Evolutionary conservation across 768 basidiomycete genomes (phyloP).

Genomic region (Pholiota molesta): DNA sequence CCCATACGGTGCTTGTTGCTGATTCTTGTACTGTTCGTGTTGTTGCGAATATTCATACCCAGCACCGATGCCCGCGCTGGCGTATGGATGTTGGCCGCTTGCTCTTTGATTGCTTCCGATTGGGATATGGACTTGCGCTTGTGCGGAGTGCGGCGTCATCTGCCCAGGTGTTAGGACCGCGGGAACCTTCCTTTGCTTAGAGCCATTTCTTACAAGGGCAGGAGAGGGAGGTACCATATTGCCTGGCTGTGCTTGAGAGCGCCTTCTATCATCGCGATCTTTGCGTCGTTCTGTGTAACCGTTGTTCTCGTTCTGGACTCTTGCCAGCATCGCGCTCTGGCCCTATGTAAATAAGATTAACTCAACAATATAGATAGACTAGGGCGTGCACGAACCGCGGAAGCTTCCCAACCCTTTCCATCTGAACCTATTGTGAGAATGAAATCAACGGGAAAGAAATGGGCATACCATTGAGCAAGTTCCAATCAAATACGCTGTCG

Average conservation of each 20-base stretch:
- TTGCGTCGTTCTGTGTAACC: slow-evolving; percentile 57
- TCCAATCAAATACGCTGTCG: slow-evolving; percentile 97
- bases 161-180: slow-evolving; percentile 64
- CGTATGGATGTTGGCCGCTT: slow-evolving; percentile 70
- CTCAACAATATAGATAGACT: slow-evolving; percentile 1
- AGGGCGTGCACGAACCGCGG: slow-evolving; percentile 52
- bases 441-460: neutral
- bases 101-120: slow-evolving; percentile 57
- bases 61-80: slow-evolving; percentile 50
- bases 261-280: slow-evolving; percentile 71
- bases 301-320: slow-evolving; percentile 55
- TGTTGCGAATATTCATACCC: slow-evolving; percentile 61
- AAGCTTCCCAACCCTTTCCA: slow-evolving; percentile 94
- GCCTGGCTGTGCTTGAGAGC: slow-evolving; percentile 59
- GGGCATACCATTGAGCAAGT: slow-evolving; percentile 73
- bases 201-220: slow-evolving; percentile 76
- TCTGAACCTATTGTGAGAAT: slow-evolving; percentile 41
- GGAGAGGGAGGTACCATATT: slow-evolving; percentile 73
- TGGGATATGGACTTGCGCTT: slow-evolving; percentile 76
- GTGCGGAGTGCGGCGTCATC: slow-evolving; percentile 70
- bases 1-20: slow-evolving; percentile 58
- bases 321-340: slow-evolving; percentile 65
- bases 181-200: slow-evolving; percentile 69
- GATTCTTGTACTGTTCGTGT: slow-evolving; percentile 61
- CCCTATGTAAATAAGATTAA: slow-evolving; percentile 37